Conservation (phyloP, 139 green algal genomes). For the Chlorella sp. region DNA sequence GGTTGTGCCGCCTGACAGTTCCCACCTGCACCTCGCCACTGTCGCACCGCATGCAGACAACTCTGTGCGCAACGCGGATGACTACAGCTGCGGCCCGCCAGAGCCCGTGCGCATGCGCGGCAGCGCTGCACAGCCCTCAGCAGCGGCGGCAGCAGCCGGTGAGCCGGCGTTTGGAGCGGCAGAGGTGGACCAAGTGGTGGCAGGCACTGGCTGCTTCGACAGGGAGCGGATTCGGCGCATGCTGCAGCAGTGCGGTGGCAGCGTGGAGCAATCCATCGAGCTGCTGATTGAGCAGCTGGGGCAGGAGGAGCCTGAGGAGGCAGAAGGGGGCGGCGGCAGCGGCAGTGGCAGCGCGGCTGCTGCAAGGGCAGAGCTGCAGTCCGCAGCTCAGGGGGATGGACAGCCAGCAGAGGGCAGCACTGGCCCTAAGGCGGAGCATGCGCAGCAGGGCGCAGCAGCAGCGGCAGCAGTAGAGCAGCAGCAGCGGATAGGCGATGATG, state of each 20-base stretch:
- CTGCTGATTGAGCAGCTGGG: conserved; percentile 56
- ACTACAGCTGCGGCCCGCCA: conserved; percentile 45
- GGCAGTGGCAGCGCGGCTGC: background rate
- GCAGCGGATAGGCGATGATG: background rate
- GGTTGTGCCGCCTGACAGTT: too few relatives aligned
- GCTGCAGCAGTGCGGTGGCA: conserved; percentile 45
- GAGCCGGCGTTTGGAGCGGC: conserved; percentile 6
- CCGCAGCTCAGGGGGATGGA: background rate
- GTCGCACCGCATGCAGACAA: conserved; percentile 64
- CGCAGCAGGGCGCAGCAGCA: background rate
- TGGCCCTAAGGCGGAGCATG: background rate
- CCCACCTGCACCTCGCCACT: background rate
- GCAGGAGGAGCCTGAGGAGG: background rate
- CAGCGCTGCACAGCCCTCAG: background rate
- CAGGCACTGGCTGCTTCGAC: conserved; percentile 49
- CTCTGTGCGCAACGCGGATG: conserved; percentile 57
- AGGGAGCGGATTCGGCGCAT: conserved; percentile 9
- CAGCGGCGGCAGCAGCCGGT: background rate
- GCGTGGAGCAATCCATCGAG: conserved; percentile 67
- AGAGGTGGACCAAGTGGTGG: conserved; percentile 42
- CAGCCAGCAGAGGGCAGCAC: background rate
- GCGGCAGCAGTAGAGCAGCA: background rate
- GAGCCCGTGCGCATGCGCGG: conserved; percentile 16
- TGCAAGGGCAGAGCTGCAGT: background rate
- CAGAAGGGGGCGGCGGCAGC: background rate